Evolutionary conservation across 1,139 yeast genomes (phyloP).

Genomic region (Suhomyces kunorum): DNA sequence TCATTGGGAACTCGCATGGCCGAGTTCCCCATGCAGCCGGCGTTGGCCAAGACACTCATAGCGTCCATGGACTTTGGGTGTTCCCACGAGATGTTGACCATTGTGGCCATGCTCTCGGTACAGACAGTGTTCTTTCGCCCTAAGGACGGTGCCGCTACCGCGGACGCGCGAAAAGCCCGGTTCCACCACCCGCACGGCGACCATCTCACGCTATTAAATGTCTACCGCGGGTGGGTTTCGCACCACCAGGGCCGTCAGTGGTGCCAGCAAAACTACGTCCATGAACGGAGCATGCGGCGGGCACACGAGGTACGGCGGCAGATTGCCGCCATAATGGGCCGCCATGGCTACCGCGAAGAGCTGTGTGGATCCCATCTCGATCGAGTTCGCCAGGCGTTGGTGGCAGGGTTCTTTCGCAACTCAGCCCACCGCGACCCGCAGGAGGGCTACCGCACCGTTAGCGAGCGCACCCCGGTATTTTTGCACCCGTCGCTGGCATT

Average conservation of each 20-base stretch:
- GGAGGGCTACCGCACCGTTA: conserved; percentile 73
- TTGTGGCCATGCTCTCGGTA: conserved; percentile 89
- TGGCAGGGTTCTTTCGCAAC: conserved; percentile 86
- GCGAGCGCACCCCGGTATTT: conserved; percentile 75
- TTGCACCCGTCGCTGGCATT: conserved; percentile 89
- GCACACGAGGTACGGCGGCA: conserved; percentile 83
- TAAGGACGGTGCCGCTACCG: conserved; percentile 67
- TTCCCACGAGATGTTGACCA: conserved; percentile 77
- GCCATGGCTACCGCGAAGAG: conserved; percentile 49
- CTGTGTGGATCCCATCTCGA: conserved; percentile 69
- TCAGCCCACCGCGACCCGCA: conserved; percentile 73
- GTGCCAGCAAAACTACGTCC: conserved; percentile 82
- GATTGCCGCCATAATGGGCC: conserved; percentile 60
- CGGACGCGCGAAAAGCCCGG: conserved; percentile 74
- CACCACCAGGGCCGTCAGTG: conserved; percentile 64
- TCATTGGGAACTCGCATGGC: conserved; percentile 81
- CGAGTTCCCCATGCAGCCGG: conserved; percentile 94
- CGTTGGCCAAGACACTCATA: conserved; percentile 77
- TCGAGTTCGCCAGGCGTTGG: conserved; percentile 66
- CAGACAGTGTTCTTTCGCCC: conserved; percentile 87
- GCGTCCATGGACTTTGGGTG: conserved; percentile 75
- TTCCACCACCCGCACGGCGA: conserved; percentile 84
- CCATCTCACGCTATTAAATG: conserved; percentile 81
- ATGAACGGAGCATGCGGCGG: conserved; percentile 72
- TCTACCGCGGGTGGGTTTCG: conserved; percentile 74